These are phyloP conservation scores for Saccharomycopsis phalli DNA, from an alignment of 1,139 yeast species.

Conservation along the genomic window DNA sequence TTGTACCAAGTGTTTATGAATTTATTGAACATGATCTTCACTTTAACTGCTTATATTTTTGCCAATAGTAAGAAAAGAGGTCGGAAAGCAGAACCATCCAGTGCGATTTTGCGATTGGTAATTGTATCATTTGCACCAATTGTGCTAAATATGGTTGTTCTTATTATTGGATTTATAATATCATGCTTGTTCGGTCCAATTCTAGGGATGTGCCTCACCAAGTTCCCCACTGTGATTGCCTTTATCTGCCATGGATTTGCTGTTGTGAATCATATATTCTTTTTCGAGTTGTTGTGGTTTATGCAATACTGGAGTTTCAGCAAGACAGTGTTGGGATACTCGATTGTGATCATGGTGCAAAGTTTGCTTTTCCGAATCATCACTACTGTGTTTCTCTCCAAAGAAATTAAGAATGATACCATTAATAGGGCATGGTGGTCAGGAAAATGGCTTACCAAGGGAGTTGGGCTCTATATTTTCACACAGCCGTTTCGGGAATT, in stretches of 20 bases:
- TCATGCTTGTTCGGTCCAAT: conserved; percentile 44
- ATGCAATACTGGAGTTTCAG: conserved; percentile 57
- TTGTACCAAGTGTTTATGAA: conserved; percentile 48
- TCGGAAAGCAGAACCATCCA: conserved; percentile 35
- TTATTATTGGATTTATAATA: conserved; percentile 37
- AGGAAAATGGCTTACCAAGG: conserved; percentile 62
- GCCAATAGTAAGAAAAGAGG: conserved; percentile 68
- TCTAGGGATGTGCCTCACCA: conserved; percentile 31
- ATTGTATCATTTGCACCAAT: conserved; percentile 49
- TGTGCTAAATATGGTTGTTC: conserved; percentile 35
- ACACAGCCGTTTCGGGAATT: conserved; percentile 66
- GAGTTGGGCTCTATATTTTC: conserved; percentile 47
- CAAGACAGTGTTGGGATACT: conserved; percentile 47
- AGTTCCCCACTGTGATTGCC: conserved; percentile 36
- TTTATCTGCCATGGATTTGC: conserved; percentile 44
- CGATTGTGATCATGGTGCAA: conserved; percentile 50
- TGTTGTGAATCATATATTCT: conserved; percentile 42
- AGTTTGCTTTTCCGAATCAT: conserved; percentile 41
- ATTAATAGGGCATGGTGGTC: conserved; percentile 81
- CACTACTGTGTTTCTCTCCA: conserved; percentile 41
- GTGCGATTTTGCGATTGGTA: conserved; percentile 44
- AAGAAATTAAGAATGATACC: conserved; percentile 49
- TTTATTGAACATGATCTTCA: conserved; percentile 32
- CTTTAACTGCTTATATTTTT: conserved; percentile 55
- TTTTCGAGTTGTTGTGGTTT: conserved; percentile 53